Base-by-base conservation (phyloP, 1,284 basidiomycete genomes). In the Rhodotorula sp. region DNA sequence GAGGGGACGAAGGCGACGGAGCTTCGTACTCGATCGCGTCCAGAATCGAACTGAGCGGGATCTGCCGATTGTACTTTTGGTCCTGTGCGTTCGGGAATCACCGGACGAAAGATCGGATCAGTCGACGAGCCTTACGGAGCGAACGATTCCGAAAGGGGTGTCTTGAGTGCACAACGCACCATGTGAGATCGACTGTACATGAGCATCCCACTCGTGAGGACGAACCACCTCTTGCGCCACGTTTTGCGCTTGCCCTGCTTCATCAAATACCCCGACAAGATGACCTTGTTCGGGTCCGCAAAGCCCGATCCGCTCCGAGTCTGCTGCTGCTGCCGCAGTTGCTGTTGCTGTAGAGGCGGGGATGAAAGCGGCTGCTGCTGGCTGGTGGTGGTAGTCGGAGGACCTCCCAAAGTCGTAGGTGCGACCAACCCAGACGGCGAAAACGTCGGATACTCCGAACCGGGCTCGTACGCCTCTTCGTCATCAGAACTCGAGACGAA, bases 231-330 rank as follows among this genome's bases (percentile, higher is more conserved):
- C 83, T 99, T 99, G 69, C 93, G 86, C 97, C 97, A 99, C 71
- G 89, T 91, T 78, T 92, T 90, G 77, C 95, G 87, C 76, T 95
- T 92, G 57, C 93, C 93, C 80, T 94, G 94, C 81, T 99, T 99
- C 91, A 97, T 95, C 71, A 99, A 84, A 81, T 99, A 99, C 3
- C 94, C 94, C 45, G 89, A 87, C 7, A 94, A 80, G 45, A 97
- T 88, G 60, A 88, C 83, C 82, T 92, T 93, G 58, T 76, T 74
- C 21, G 75, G 75, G 50, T 76, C 72, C 6, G 60, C 62, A 43
- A 26, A 26, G 54, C 54, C 54, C 12, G 26, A n/a, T 56, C 6
- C 60, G 66, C 14, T 26, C 19, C 16, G 23, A 49, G 1, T 28
- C 3, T 31, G 38, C 26, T 7, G 34, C 18, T 31, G 14, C 31